phyloP scores from a whole-genome alignment of 495 filamentous ascomycete species.

The Aspergillus haitiensis region DNA sequence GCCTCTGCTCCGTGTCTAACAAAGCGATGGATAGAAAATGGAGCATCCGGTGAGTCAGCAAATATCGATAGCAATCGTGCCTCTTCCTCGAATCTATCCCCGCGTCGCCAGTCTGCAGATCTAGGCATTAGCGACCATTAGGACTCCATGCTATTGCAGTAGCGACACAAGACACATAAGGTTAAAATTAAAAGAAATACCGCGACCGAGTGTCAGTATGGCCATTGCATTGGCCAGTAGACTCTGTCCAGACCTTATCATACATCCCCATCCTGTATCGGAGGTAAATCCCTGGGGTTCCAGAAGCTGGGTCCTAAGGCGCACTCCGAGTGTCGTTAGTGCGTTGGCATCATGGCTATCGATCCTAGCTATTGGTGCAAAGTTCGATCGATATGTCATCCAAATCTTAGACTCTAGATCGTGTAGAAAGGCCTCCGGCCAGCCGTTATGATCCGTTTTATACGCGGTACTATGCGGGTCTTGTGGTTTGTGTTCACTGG shows the following conservation, averaged over 20 bases:
- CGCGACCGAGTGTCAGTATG: conserved; percentile 73
- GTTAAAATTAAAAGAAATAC: conserved; percentile 42
- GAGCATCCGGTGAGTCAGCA: conserved; percentile 80
- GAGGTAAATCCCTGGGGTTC: conserved; percentile 84
- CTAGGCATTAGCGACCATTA: conserved; percentile 27
- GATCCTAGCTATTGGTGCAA: conserved; percentile 77
- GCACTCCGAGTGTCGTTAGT: conserved; percentile 83
- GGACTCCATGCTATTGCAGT: background rate
- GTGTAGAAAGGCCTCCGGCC: conserved; percentile 83
- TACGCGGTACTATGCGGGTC: too few species aligned
- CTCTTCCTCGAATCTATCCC: conserved; percentile 60
- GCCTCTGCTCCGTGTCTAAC: conserved; percentile 82
- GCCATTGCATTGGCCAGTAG: conserved; percentile 82
- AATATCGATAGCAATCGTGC: conserved; percentile 76
- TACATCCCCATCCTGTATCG: conserved; percentile 97
- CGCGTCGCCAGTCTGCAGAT: conserved; percentile 73
- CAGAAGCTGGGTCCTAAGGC: conserved; percentile 75
- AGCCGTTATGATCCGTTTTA: conserved; percentile 49
- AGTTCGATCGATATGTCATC: conserved; percentile 94
- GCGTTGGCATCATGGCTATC: conserved; percentile 65
- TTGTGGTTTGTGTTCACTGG: background rate
- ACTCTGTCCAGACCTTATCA: conserved; percentile 96
- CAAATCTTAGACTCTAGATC: conserved; percentile 94
- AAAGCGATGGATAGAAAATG: conserved; percentile 94
- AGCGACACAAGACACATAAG: background rate